A percentile compares a stretch with the other conserved stretches of the same genome.
Conservation (phyloP, 1,139 yeast species). For the Magnusiomyces suaveolens region DNA sequence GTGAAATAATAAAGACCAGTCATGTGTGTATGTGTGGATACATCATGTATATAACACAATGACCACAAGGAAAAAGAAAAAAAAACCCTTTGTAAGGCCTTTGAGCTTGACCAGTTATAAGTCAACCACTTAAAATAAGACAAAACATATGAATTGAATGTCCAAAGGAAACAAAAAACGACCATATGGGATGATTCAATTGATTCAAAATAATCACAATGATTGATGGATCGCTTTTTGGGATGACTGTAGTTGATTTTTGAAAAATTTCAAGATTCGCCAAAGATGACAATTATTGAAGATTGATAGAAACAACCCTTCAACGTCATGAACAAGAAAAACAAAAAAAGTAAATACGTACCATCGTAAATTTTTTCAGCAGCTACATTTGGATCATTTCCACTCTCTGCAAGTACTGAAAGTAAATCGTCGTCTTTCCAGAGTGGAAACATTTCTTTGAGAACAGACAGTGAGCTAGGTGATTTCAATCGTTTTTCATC, state of each 20-base stretch:
- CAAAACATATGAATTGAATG: background rate
- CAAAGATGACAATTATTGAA: too few species aligned
- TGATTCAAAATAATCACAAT: too few species aligned
- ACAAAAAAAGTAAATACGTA: conserved; percentile 6
- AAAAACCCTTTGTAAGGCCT: too few species aligned
- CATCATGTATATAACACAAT: too few species aligned
- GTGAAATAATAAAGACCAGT: too few species aligned
- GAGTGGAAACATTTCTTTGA: conserved; percentile 84
- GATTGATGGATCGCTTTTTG: background rate
- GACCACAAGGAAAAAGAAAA: background rate
- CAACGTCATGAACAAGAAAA: background rate
- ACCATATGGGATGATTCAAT: background rate
- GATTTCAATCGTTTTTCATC: conserved; percentile 33
- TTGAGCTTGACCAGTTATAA: too few species aligned
- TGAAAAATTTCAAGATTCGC: too few species aligned
- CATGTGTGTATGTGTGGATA: too few species aligned
- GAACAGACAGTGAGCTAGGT: conserved; percentile 43
- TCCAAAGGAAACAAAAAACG: too few species aligned
- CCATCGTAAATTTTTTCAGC: conserved; percentile 85
- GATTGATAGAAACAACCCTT: too few species aligned
- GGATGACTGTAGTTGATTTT: background rate
- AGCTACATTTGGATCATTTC: conserved; percentile 64
- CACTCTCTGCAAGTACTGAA: conserved; percentile 64
- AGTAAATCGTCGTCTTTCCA: conserved; percentile 84
- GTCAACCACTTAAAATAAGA: too few species aligned